Base-by-base conservation (phyloP, 1,284 basidiomycete species). In the Rhodotorula sp. region DNA sequence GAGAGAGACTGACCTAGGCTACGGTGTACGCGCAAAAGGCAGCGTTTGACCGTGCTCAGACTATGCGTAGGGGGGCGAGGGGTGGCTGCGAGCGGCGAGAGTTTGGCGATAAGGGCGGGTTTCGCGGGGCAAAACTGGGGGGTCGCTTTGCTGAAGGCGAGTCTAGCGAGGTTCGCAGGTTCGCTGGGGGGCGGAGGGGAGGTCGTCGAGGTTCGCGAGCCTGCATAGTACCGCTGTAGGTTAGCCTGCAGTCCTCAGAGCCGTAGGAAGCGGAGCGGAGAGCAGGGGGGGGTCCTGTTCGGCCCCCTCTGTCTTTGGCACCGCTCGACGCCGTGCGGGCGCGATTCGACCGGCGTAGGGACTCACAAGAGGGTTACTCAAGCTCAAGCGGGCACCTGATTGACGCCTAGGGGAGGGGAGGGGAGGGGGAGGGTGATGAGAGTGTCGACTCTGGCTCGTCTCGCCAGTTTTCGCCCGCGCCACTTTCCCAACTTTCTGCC, bases 171-270 rank as follows among this genome's bases (percentile, higher is more conserved):
- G 50, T 52, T 52, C 50, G 50, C 50, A 52, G 50, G 50, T 21
- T 55, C 54, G 54, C 54, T 55, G 54, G 54, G 54, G 26, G 54
- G 54, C 26, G 26, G 26, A 28, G n/a, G 54, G 26, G 54, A 55
- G 54, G 54, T 55, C 54, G 54, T 55, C 54, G 54, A 55, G 54
- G 54, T 55, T 55, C 54, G 54, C 54, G 54, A 55, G 54, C 54
- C 54, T 55, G 54, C 54, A 55, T 55, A 2, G 54, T n/a, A 28
- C 54, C 26, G 26, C 26, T 55, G 28, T 14, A n/a, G 12, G 54
- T 55, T 3, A 55, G 54, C 26, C n/a, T 55, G 28, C 26, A 28
- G 54, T 28, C 26, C n/a, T 28, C 16, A 54, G 28, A 55, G 54
- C 49, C 8, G 19, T 28, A n/a, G 54, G 14, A 28, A 43, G 52